Percentiles rank a stretch among this genome's conserved stretches.
These are phyloP conservation scores for Przewalskia tangutica DNA, from an alignment of 257 asterid genomes.

Conservation along the genomic window DNA sequence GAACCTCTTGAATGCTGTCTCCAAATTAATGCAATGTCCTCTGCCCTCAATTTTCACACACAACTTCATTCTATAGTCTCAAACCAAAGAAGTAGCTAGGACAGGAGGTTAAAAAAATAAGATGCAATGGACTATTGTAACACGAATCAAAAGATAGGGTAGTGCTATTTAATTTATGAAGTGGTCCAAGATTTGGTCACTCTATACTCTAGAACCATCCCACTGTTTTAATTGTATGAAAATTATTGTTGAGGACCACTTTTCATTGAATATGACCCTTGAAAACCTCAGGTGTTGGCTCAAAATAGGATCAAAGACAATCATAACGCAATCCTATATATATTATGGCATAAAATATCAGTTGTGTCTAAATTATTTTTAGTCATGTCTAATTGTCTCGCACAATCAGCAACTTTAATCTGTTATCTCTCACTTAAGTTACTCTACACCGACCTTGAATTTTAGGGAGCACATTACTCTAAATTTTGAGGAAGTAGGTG, in stretches of 20 bases:
- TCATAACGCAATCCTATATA: not conserved
- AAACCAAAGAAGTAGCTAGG: not conserved
- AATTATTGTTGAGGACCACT: not conserved
- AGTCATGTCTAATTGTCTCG: not conserved
- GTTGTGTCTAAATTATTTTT: not conserved
- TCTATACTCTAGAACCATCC: not conserved
- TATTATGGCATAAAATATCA: not conserved
- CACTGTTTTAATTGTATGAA: not conserved
- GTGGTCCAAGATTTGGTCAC: not conserved
- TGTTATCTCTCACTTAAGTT: not conserved
- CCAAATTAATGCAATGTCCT: not conserved
- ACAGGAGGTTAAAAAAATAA: no score
- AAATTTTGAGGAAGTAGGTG: not conserved
- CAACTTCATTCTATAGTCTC: not conserved
- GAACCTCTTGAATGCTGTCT: not conserved
- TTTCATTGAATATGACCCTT: not conserved
- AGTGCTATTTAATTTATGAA: not conserved
- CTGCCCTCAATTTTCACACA: not conserved
- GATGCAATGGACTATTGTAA: no score
- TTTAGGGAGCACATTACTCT: not conserved
- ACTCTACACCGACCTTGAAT: not conserved
- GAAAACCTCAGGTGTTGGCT: not conserved
- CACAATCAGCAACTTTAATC: not conserved
- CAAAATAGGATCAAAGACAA: not conserved
- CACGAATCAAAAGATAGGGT: no score